phyloP scores from a whole-genome alignment of 345 rosid genomes.

The Boechera divaricarpa region DNA sequence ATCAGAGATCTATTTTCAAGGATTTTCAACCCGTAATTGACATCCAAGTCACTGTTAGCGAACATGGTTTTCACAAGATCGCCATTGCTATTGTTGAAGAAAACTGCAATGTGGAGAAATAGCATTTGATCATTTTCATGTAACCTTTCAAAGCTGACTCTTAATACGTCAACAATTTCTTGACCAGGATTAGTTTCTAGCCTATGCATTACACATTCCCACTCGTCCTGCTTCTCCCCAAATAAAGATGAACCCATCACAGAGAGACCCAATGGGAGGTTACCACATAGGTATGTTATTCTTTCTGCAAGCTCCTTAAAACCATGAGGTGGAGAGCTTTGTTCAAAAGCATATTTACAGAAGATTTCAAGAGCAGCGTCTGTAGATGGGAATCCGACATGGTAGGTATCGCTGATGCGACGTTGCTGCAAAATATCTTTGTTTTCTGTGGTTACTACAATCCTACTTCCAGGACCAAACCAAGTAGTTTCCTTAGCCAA shows the following conservation, averaged over 20 bases:
- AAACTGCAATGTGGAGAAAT: slow-evolving; percentile 48
- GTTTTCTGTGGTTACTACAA: slow-evolving; percentile 8
- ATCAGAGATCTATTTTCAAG: too few species aligned
- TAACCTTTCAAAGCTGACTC: slow-evolving; percentile 44
- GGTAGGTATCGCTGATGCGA: background rate
- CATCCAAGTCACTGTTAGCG: background rate
- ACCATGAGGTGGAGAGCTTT: background rate
- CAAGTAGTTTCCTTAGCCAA: background rate
- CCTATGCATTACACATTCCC: slow-evolving; percentile 15
- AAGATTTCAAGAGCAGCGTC: background rate
- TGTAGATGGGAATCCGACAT: background rate
- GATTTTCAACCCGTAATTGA: too few species aligned
- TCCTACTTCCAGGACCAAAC: slow-evolving; percentile 28
- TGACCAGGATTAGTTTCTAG: background rate
- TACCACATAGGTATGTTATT: background rate
- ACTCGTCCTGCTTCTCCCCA: background rate
- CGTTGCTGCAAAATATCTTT: background rate
- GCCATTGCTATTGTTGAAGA: slow-evolving; percentile 15
- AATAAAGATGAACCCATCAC: slow-evolving; percentile 11
- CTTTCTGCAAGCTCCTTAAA: background rate
- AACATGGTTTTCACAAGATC: slow-evolving; percentile 8
- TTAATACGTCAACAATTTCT: background rate
- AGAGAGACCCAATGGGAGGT: background rate
- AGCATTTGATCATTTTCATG: slow-evolving; percentile 6
- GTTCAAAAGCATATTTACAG: background rate